Evolutionary conservation across 2,329 filamentous ascomycete genomes (phyloP).

Genomic region (Phialophora chinensis): DNA sequence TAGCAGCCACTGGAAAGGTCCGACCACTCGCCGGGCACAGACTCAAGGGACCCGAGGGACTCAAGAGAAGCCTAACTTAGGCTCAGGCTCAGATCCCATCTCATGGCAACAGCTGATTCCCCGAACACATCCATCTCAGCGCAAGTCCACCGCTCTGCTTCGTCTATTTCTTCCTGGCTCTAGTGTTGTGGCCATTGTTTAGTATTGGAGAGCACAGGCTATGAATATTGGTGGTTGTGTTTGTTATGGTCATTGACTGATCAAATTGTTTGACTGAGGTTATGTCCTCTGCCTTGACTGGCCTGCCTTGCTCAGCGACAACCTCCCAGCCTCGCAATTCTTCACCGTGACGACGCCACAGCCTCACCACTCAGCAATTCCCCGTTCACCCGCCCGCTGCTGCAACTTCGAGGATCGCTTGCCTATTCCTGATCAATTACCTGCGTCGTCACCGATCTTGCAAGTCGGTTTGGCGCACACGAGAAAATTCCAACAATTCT

Average conservation of each 20-base stretch:
- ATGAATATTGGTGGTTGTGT: conserved; percentile 1
- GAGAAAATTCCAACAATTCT: not conserved
- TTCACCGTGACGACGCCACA: conserved; percentile 14
- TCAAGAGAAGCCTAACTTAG: not conserved
- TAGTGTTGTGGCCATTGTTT: conserved; percentile 3
- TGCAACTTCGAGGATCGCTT: conserved; percentile 8
- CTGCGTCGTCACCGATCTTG: not conserved
- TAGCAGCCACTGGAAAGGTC: conserved; percentile 1
- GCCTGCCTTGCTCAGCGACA: conserved; percentile 5
- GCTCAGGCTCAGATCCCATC: conserved; percentile 16
- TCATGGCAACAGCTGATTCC: conserved; percentile 15
- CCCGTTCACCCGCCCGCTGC: conserved; percentile 19
- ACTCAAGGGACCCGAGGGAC: not conserved
- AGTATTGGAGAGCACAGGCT: conserved; percentile 10
- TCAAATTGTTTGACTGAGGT: not conserved
- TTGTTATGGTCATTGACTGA: conserved; percentile 2
- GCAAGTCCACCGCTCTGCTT: conserved; percentile 19
- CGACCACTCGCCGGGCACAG: conserved; percentile 5
- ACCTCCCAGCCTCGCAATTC: conserved; percentile 35
- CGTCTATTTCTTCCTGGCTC: conserved; percentile 15
- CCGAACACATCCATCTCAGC: conserved; percentile 10
- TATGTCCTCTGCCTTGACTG: not conserved
- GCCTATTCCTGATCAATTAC: not conserved
- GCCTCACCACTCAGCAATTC: not conserved
- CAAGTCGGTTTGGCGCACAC: not conserved